Percentiles rank a stretch among this genome's conserved stretches.
These are phyloP conservation scores for Phytophthora nicotianae DNA, from an alignment of 352 stramenopile genomes.

Conservation along the genomic window DNA sequence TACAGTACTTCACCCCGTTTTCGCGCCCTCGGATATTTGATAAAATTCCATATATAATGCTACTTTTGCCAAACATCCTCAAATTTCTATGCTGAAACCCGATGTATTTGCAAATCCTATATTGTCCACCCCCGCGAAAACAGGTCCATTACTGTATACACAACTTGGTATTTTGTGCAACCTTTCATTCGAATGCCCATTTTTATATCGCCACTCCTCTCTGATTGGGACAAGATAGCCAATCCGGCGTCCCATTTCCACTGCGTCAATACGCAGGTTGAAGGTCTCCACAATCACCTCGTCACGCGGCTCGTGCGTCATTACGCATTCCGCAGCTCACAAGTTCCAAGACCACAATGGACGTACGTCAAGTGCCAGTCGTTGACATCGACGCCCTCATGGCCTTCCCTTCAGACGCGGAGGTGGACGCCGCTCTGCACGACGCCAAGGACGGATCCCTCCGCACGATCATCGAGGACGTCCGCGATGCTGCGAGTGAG, in stretches of 20 bases:
- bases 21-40: too few relatives aligned
- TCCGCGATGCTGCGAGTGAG: constrained; percentile 44
- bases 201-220: constrained; percentile 4
- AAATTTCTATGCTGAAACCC: too few relatives aligned
- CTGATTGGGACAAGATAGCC: background rate
- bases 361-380: constrained; percentile 47
- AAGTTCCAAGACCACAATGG: constrained; percentile 23
- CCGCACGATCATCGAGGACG: constrained; percentile 46
- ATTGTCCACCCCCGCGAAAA: too few relatives aligned
- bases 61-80: too few relatives aligned
- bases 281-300: background rate
- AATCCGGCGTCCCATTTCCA: constrained; percentile 1
- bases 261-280: constrained; percentile 2
- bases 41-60: too few relatives aligned
- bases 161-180: too few relatives aligned
- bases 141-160: too few relatives aligned
- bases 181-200: too few relatives aligned
- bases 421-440: constrained; percentile 39
- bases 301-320: too few relatives aligned
- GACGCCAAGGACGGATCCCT: constrained; percentile 21
- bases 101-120: too few relatives aligned
- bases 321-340: constrained; percentile 5
- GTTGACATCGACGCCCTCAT: constrained; percentile 65
- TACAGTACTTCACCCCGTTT: too few relatives aligned
- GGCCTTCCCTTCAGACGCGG: constrained; percentile 34